Base-by-base conservation (phyloP, 352 stramenopile species). In the Blastocystis sp. region DNA sequence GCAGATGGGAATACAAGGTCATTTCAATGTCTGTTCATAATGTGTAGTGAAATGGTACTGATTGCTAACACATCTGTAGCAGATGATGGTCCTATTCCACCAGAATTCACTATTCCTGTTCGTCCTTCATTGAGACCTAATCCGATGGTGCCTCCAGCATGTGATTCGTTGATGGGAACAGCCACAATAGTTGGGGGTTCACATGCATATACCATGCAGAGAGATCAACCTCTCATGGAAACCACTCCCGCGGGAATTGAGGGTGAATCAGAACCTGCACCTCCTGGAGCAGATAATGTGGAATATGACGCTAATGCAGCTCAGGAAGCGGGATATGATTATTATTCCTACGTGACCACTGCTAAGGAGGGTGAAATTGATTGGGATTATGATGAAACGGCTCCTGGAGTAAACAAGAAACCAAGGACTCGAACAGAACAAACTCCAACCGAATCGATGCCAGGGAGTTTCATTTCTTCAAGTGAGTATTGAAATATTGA, bases 41-140 rank as follows among this genome's bases (percentile, higher is more conserved):
- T 33, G 11, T 60, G 30, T 27, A 82, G 73, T 27, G 37, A 82
- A 30, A 35, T 24, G 24, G 30, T 89, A 7, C 30, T 76, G 15
- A 89, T 89, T 53, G 60, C 78, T 22, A 89, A 79, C 42, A 89
- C 40, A 37, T 76, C 60, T 30, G 78, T 64, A 33, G 27, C 66
- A 17, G 27, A 59, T 0, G 60, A 76, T 48, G 78, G 78, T 22
- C 78, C 78, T 6, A 78, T 89, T 57, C 78, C 78, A 42, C 35
- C 51, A 19, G 78, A 89, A 9, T 89, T 89, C 78, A 89, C 78
- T 19, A 64, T 89, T 51, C 78, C 78, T 24, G 53, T 58, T 24
- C 30, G 57, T 24, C 78, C 59, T n/a, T 89, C 60, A 15, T 30
- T 68, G 0, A 48, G 78, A 24, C 60, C 60, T 0, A 89, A 89